Evolutionary conservation across 2,329 filamentous ascomycete species (phyloP).

Genomic region (Hypoxylon sp.): DNA sequence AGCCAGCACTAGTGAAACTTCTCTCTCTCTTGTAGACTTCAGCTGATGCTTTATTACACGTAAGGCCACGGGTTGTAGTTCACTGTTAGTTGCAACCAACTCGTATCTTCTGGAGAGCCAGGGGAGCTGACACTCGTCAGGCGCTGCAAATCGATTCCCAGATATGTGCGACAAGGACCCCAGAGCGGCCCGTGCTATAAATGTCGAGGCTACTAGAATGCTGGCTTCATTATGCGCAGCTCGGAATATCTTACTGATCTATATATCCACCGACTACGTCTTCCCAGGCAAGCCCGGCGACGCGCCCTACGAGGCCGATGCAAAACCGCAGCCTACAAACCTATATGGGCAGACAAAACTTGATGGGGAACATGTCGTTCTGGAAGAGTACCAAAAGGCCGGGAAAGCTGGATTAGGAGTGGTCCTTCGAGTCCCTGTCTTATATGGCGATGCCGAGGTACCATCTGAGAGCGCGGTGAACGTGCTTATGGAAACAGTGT

Average conservation of each 20-base stretch:
- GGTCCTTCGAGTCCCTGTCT: conserved; percentile 83
- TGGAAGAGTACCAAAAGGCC: conserved; percentile 70
- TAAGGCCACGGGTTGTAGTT: conserved; percentile 81
- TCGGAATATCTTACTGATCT: conserved; percentile 76
- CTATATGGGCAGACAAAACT: conserved; percentile 77
- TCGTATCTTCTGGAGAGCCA: background rate
- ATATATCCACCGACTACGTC: conserved; percentile 88
- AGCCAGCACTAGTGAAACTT: background rate
- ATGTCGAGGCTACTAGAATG: conserved; percentile 77
- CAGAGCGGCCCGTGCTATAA: conserved; percentile 79
- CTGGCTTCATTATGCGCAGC: conserved; percentile 77
- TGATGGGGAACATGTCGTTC: conserved; percentile 73
- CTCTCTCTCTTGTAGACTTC: background rate
- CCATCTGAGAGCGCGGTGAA: conserved; percentile 87
- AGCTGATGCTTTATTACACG: conserved; percentile 37
- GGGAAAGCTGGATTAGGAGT: conserved; percentile 71
- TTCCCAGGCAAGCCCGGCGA: conserved; percentile 82
- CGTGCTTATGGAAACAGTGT: conserved; percentile 80
- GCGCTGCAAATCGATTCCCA: conserved; percentile 88
- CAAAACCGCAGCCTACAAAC: conserved; percentile 79
- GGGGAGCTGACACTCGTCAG: conserved; percentile 59
- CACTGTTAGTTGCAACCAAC: conserved; percentile 74
- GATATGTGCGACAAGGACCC: conserved; percentile 88
- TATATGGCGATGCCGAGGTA: conserved; percentile 82
- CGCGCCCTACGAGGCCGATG: conserved; percentile 81